Percentiles rank a stretch among this genome's conserved stretches.
Conservation (phyloP, 805 yeast genomes). For the Teunomyces funiuensis region DNA sequence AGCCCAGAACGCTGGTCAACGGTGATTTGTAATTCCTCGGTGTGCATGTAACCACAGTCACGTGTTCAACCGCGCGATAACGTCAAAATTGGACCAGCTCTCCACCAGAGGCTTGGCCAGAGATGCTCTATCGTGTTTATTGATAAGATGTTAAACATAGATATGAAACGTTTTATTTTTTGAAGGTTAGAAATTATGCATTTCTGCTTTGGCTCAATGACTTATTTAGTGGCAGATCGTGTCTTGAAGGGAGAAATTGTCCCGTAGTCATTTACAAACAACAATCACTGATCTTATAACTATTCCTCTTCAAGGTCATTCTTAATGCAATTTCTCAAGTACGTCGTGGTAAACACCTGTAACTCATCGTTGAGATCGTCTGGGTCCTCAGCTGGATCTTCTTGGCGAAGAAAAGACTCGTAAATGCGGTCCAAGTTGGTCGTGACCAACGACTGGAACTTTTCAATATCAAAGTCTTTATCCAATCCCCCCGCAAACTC, state of each 20-base stretch:
- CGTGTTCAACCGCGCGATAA: background rate
- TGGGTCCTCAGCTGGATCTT: constrained; percentile 8
- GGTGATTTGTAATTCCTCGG: background rate
- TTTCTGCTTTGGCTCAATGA: too few relatives aligned
- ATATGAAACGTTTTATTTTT: too few relatives aligned
- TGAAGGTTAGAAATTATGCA: too few relatives aligned
- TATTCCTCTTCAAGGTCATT: constrained; percentile 15
- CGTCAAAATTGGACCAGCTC: too few relatives aligned
- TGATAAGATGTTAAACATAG: too few relatives aligned
- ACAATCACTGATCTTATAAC: too few relatives aligned
- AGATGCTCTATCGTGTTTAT: too few relatives aligned
- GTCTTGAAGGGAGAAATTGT: too few relatives aligned
- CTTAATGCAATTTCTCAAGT: constrained; percentile 30
- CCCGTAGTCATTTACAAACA: too few relatives aligned
- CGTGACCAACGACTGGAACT: constrained; percentile 22
- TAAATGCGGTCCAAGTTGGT: constrained; percentile 23
- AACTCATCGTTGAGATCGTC: constrained; percentile 22
- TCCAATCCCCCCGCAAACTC: constrained; percentile 1
- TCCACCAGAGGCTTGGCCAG: too few relatives aligned
- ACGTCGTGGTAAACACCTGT: constrained; percentile 24
- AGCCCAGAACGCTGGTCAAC: constrained; percentile 2
- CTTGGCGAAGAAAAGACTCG: constrained; percentile 1
- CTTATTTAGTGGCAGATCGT: too few relatives aligned
- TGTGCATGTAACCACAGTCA: background rate
- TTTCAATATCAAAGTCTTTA: constrained; percentile 20